Percentiles rank a stretch among this genome's conserved stretches.
phyloP scores from a whole-genome alignment of 106 monocot species.

The Acorus gramineus region DNA sequence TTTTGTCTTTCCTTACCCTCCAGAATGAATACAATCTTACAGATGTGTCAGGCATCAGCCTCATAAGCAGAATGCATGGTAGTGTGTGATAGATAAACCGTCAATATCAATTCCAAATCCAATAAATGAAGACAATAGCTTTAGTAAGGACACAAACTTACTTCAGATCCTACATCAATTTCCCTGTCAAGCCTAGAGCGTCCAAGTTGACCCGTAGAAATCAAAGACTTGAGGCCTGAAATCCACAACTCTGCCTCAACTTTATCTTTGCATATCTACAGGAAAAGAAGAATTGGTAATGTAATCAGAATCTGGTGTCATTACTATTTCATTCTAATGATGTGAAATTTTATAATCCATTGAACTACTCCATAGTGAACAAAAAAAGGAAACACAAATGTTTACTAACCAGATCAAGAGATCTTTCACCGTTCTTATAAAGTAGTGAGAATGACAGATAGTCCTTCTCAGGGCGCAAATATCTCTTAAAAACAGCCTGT shows the following conservation, averaged over 20 bases:
- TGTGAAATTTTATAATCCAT: too few species aligned
- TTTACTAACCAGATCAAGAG: constrained; percentile 19
- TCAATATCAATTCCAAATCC: too few species aligned
- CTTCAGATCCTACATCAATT: constrained; percentile 9
- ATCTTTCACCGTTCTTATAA: constrained; percentile 19
- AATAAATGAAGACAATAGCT: too few species aligned
- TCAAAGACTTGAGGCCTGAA: constrained; percentile 13
- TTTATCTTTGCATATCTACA: constrained; percentile 25
- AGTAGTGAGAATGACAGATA: constrained; percentile 22
- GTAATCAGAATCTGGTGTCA: background rate
- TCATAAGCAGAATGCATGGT: too few species aligned
- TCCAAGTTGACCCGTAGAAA: constrained; percentile 5
- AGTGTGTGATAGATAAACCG: too few species aligned
- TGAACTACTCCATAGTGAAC: background rate
- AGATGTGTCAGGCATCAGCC: too few species aligned
- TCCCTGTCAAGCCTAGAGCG: background rate
- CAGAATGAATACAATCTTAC: too few species aligned
- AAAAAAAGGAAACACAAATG: background rate
- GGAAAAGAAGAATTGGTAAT: background rate
- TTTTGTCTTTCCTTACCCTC: too few species aligned
- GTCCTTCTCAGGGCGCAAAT: constrained; percentile 21
- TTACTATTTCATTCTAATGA: background rate
- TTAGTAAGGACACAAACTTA: background rate
- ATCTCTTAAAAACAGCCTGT: constrained; percentile 23
- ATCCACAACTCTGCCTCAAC: constrained; percentile 19